phyloP scores from a whole-genome alignment of 768 basidiomycete species.

The Tylopilus sp. region DNA sequence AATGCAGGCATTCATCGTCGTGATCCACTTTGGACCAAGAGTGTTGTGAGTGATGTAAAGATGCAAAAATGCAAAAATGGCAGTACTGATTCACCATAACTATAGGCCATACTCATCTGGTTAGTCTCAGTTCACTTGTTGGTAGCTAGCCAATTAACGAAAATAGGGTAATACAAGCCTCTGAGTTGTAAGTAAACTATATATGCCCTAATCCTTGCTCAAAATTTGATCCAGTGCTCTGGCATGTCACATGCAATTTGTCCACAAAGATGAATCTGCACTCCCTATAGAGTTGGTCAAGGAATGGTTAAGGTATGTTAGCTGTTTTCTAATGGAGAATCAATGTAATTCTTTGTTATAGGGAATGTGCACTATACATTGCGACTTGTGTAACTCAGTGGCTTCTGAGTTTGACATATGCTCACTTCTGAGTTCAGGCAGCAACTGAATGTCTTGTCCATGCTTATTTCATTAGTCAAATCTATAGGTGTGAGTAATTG shows the following conservation, averaged over 20 bases:
- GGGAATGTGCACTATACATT: constrained; percentile 9
- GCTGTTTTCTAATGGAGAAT: neutral
- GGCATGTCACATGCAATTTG: constrained; percentile 1
- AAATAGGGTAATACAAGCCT: constrained; percentile 20
- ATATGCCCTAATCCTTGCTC: neutral
- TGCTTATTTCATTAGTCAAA: constrained; percentile 19
- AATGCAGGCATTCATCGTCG: constrained; percentile 10
- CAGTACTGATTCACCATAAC: neutral
- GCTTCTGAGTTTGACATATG: neutral
- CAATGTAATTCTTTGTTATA: neutral
- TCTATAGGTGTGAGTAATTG: constrained; percentile 20
- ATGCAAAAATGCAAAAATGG: no score
- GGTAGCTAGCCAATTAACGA: neutral
- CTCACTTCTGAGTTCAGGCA: constrained; percentile 13
- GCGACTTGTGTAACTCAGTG: constrained; percentile 15
- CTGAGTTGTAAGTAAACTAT: constrained; percentile 8
- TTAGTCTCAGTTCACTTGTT: constrained; percentile 7
- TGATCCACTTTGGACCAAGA: constrained; percentile 23
- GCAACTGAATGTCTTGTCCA: constrained; percentile 23
- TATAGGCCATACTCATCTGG: constrained; percentile 22
- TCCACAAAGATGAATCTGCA: neutral
- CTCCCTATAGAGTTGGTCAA: neutral
- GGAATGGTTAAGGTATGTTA: constrained; percentile 6
- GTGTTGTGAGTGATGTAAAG: constrained; percentile 9
- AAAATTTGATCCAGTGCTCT: constrained; percentile 10